A percentile compares a stretch with the other conserved stretches of the same genome.
These are phyloP conservation scores for Periglandula ipomoeae DNA, from an alignment of 2,329 filamentous ascomycete genomes.

Conservation along the genomic window DNA sequence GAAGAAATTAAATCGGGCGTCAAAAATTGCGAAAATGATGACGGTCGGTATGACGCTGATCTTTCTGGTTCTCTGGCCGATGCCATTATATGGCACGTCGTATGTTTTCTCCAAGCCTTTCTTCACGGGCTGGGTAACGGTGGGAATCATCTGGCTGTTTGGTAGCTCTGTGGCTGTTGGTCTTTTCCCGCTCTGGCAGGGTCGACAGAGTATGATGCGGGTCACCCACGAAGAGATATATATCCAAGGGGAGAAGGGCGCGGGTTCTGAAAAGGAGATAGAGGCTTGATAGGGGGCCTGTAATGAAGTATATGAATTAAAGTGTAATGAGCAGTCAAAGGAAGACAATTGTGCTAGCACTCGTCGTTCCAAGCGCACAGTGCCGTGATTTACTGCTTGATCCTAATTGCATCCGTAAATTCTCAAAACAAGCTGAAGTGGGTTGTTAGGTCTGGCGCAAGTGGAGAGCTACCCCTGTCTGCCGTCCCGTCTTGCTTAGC, in stretches of 20 bases:
- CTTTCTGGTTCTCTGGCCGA: constrained; percentile 77
- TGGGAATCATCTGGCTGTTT: constrained; percentile 66
- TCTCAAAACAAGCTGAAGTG: too few relatives aligned
- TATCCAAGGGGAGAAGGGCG: not conserved
- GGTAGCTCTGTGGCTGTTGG: constrained; percentile 63
- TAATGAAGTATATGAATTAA: too few relatives aligned
- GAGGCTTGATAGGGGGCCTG: not conserved
- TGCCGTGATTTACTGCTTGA: too few relatives aligned
- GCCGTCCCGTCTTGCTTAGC: too few relatives aligned
- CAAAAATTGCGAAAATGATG: constrained; percentile 32
- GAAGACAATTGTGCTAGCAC: too few relatives aligned
- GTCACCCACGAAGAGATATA: not conserved
- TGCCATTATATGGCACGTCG: constrained; percentile 75
- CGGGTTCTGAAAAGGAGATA: not conserved
- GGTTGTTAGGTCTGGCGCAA: too few relatives aligned
- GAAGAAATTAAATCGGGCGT: constrained; percentile 41
- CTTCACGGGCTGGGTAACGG: constrained; percentile 65
- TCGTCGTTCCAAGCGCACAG: too few relatives aligned
- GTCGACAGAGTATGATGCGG: constrained; percentile 40
- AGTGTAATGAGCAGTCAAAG: too few relatives aligned
- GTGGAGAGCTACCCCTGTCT: too few relatives aligned
- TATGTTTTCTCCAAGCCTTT: constrained; percentile 55
- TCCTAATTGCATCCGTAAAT: too few relatives aligned
- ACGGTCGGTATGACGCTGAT: constrained; percentile 43
- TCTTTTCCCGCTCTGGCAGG: constrained; percentile 73